A percentile compares a stretch with the other conserved stretches of the same genome.
These are phyloP conservation scores for Moniliella sp. DNA, from an alignment of 1,284 basidiomycete genomes.

Conservation along the genomic window DNA sequence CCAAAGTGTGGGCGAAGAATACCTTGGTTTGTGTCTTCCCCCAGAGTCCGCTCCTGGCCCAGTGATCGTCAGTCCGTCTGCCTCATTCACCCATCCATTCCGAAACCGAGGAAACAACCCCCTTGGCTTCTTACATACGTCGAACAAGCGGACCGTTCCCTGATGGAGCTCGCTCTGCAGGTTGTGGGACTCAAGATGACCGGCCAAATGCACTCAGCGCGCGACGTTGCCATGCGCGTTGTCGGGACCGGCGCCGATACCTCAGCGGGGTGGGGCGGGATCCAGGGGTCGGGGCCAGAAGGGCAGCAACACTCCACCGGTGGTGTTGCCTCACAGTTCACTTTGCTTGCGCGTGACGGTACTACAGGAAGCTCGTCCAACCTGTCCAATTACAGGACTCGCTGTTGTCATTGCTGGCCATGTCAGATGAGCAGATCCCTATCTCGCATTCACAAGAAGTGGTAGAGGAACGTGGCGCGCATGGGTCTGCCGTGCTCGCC, in stretches of 20 bases:
- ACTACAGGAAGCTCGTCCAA: no score
- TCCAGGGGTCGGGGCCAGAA: neutral
- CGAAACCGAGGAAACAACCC: no score
- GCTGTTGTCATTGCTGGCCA: no score
- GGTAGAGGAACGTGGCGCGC: no score
- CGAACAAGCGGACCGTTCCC: slow-evolving; percentile 64
- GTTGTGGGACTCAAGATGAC: slow-evolving; percentile 90
- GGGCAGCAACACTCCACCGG: neutral
- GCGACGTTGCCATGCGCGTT: slow-evolving; percentile 51
- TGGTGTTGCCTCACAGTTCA: no score
- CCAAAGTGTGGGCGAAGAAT: slow-evolving; percentile 75
- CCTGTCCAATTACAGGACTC: no score
- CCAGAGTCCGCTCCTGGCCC: slow-evolving; percentile 60
- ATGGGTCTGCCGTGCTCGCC: no score
- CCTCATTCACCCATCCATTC: no score
- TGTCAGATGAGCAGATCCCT: no score
- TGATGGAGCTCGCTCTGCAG: slow-evolving; percentile 91
- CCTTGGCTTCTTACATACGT: slow-evolving; percentile 73
- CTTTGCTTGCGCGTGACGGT: no score
- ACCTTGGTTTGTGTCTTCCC: slow-evolving; percentile 80
- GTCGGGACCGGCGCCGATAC: slow-evolving; percentile 22
- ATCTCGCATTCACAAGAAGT: no score
- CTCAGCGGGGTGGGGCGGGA: neutral
- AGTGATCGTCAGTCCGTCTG: slow-evolving; percentile 65
- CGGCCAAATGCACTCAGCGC: slow-evolving; percentile 72